These are phyloP conservation scores for Magnolia officinalis DNA, from an alignment of 164 flowering plant genomes.

Conservation along the genomic window DNA sequence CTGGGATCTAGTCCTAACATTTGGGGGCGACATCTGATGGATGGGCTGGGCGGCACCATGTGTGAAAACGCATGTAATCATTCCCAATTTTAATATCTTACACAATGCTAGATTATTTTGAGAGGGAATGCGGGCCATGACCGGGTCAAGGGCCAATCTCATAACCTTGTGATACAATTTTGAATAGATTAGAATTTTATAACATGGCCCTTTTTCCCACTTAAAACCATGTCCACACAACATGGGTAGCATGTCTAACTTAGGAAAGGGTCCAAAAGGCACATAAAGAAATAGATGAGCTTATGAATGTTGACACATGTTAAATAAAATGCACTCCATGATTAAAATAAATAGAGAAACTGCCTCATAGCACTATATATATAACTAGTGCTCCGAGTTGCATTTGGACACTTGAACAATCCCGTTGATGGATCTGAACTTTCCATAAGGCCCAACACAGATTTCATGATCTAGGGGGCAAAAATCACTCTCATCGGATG, in stretches of 20 bases:
- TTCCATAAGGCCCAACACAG: not conserved
- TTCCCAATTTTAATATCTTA: no score
- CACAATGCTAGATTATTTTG: not conserved
- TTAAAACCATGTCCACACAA: not conserved
- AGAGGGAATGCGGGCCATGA: not conserved
- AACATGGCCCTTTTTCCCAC: not conserved
- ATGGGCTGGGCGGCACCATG: no score
- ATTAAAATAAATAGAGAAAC: no score
- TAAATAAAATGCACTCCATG: not conserved
- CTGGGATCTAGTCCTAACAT: no score
- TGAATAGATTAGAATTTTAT: not conserved
- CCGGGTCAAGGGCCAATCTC: not conserved
- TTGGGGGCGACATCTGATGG: no score
- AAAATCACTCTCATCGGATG: not conserved
- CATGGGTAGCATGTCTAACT: not conserved
- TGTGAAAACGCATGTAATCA: no score
- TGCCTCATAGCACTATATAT: not conserved
- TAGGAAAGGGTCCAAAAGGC: not conserved
- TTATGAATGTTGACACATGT: not conserved
- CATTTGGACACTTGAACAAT: no score
- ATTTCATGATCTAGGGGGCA: not conserved
- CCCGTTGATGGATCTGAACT: no score
- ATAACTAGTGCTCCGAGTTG: no score
- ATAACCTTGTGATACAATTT: not conserved
- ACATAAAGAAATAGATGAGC: not conserved